Conservation (phyloP, 2,329 filamentous ascomycete genomes). For the Drechslera avenae region DNA sequence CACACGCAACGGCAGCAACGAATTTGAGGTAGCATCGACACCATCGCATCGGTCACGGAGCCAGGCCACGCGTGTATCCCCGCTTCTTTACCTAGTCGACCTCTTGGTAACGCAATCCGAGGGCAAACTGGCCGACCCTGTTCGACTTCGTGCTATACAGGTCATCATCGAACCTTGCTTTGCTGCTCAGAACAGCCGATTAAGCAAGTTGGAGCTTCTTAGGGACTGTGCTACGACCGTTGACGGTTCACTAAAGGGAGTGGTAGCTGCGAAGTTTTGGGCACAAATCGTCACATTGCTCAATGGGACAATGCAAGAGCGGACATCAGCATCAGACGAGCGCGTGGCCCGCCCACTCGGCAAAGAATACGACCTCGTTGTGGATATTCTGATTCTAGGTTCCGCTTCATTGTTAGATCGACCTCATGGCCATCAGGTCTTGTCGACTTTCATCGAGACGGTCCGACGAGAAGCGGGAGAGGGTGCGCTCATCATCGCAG, state of each 20-base stretch:
- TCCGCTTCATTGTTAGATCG: slow-evolving; percentile 47
- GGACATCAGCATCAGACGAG: slow-evolving; percentile 28
- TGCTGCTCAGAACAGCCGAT: slow-evolving; percentile 43
- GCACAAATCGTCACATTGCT: slow-evolving; percentile 28
- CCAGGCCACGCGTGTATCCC: slow-evolving; percentile 59
- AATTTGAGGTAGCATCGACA: slow-evolving; percentile 67
- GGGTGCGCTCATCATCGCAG: slow-evolving; percentile 66
- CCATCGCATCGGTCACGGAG: slow-evolving; percentile 64
- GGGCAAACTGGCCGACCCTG: slow-evolving; percentile 47
- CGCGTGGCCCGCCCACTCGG: slow-evolving; percentile 55
- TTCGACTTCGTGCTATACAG: slow-evolving; percentile 47
- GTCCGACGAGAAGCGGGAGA: slow-evolving; percentile 68
- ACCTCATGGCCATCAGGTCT: slow-evolving; percentile 51
- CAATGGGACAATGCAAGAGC: slow-evolving; percentile 31
- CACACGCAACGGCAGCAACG: slow-evolving; percentile 60
- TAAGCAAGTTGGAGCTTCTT: slow-evolving; percentile 47
- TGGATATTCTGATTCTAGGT: slow-evolving; percentile 69
- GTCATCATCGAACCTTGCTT: slow-evolving; percentile 65
- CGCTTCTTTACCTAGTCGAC: slow-evolving; percentile 69
- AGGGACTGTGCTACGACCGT: slow-evolving; percentile 41
- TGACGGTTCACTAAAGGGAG: slow-evolving; percentile 22
- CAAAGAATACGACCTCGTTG: slow-evolving; percentile 71
- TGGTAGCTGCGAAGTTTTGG: slow-evolving; percentile 38
- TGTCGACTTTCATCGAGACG: slow-evolving; percentile 61
- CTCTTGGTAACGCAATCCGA: slow-evolving; percentile 59